Evolutionary conservation across 768 basidiomycete genomes (phyloP).

Genomic region (Suillus hirtellus): DNA sequence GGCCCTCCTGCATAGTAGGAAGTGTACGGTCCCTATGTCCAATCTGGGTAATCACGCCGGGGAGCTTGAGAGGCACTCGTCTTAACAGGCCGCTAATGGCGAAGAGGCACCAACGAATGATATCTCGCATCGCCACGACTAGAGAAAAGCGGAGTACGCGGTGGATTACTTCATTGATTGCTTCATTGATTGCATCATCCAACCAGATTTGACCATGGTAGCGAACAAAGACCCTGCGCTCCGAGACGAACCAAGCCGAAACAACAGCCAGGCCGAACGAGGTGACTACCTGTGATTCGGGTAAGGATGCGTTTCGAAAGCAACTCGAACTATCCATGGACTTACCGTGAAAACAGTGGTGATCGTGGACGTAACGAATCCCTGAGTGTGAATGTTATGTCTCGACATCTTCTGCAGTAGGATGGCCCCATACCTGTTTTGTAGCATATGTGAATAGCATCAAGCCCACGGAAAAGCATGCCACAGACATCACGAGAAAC

Average conservation of each 20-base stretch:
- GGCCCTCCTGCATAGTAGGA: not conserved
- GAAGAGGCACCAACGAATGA: constrained; percentile 29
- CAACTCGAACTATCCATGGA: constrained; percentile 5
- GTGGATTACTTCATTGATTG: constrained; percentile 32
- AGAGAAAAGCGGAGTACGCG: constrained; percentile 25
- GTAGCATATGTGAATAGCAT: constrained; percentile 79
- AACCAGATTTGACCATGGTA: constrained; percentile 55
- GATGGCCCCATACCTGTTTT: constrained; percentile 48
- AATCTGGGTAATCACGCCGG: not conserved
- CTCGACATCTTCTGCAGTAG: constrained; percentile 16
- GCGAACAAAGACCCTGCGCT: constrained; percentile 47
- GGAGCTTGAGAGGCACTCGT: constrained; percentile 17
- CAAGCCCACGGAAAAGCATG: constrained; percentile 78
- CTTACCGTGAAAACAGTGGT: constrained; percentile 72
- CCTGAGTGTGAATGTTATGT: constrained; percentile 36
- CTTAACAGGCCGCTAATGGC: constrained; percentile 22
- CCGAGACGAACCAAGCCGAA: constrained; percentile 55
- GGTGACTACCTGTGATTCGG: constrained; percentile 31
- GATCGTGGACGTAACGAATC: constrained; percentile 60
- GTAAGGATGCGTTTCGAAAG: constrained; percentile 15
- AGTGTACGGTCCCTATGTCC: not conserved
- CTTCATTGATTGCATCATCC: constrained; percentile 41
- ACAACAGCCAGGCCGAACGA: constrained; percentile 48
- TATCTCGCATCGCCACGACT: constrained; percentile 14
- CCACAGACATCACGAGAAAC: constrained; percentile 81